Conservation (phyloP, 2,329 filamentous ascomycete species). For the Verticillium isaacii region DNA sequence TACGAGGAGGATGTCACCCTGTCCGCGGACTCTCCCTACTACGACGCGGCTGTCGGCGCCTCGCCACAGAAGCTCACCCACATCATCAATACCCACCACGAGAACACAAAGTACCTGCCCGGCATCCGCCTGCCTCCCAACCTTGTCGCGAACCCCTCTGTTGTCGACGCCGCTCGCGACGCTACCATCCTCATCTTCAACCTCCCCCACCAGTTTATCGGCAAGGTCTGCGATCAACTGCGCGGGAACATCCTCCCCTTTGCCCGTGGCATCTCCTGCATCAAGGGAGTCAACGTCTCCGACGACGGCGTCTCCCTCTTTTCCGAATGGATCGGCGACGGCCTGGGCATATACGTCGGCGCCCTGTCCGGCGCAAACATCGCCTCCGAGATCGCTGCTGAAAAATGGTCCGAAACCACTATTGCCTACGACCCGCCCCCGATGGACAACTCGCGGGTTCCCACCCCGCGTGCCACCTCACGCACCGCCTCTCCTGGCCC, state of each 20-base stretch:
- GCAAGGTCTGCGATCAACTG: slow-evolving; percentile 76
- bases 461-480: slow-evolving; percentile 50
- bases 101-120: slow-evolving; percentile 98
- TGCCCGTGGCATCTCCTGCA: slow-evolving; percentile 91
- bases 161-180: slow-evolving; percentile 74
- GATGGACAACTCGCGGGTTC: slow-evolving; percentile 72
- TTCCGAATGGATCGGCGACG: slow-evolving; percentile 88
- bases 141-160: slow-evolving; percentile 75
- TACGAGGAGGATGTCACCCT: slow-evolving; percentile 86
- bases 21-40: slow-evolving; percentile 66
- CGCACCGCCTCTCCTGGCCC: slow-evolving; percentile 43
- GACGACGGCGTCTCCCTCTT: slow-evolving; percentile 84
- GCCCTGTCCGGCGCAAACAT: slow-evolving; percentile 96
- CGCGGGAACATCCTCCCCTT: slow-evolving; percentile 86
- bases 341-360: slow-evolving; percentile 92
- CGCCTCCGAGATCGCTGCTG: slow-evolving; percentile 86
- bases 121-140: slow-evolving; percentile 78
- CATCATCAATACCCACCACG: slow-evolving; percentile 87
- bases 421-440: slow-evolving; percentile 91
- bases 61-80: slow-evolving; percentile 80
- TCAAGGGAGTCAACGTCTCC: slow-evolving; percentile 94
- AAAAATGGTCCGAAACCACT: slow-evolving; percentile 97
- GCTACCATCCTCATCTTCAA: slow-evolving; percentile 94
- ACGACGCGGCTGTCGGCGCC: slow-evolving; percentile 57
- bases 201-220: slow-evolving; percentile 93